These are phyloP conservation scores for Cymbidium sinense DNA, from an alignment of 106 monocot species.

Conservation along the genomic window DNA sequence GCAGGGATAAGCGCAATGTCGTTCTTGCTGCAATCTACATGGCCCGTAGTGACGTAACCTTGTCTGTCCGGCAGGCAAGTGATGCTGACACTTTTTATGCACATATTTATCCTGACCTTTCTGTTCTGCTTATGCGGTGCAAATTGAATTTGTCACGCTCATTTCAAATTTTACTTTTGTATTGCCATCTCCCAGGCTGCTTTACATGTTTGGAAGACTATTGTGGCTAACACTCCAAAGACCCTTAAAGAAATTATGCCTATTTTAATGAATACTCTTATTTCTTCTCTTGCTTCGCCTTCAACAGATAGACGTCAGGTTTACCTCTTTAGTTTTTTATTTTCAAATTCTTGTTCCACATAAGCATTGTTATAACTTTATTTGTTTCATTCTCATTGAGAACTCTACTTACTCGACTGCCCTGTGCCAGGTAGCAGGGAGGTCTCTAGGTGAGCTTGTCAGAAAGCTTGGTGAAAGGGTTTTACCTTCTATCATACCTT, in stretches of 20 bases:
- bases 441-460: conserved; percentile 94
- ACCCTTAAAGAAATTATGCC: conserved; percentile 99
- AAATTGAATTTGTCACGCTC: no score
- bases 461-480: conserved; percentile 98
- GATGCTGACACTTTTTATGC: neutral
- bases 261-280: conserved; percentile 83
- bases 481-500: conserved; percentile 91
- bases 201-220: conserved; percentile 97
- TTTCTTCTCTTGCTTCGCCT: conserved; percentile 88
- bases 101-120: neutral
- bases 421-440: conserved; percentile 72
- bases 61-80: conserved; percentile 91
- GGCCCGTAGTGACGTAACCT: conserved; percentile 92
- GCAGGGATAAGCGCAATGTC: conserved; percentile 78
- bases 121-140: neutral
- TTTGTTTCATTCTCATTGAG: neutral
- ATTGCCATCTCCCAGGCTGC: conserved; percentile 56
- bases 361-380: neutral
- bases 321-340: neutral
- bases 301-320: conserved; percentile 94
- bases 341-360: neutral
- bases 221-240: conserved; percentile 96
- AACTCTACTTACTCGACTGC: neutral
- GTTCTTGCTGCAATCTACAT: conserved; percentile 98
- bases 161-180: neutral